These are phyloP conservation scores for Diaporthe vaccinii DNA, from an alignment of 2,329 filamentous ascomycete species.

Conservation along the genomic window DNA sequence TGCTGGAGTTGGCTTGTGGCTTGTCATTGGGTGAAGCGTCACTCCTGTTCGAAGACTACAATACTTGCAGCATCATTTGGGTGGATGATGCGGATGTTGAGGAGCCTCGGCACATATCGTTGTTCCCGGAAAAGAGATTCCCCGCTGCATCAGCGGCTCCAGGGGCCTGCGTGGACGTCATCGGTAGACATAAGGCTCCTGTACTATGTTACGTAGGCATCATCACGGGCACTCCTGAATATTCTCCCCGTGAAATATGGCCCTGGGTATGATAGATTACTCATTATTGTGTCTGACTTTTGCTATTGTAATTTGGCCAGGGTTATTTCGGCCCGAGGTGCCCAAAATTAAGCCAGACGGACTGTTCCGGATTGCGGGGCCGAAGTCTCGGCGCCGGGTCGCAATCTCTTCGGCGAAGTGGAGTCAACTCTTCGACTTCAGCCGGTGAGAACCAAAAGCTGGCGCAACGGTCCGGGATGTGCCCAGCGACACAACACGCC, in stretches of 20 bases:
- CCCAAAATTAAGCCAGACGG: too few relatives aligned
- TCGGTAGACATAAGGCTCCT: not conserved
- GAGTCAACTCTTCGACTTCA: not conserved
- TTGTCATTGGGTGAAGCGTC: not conserved
- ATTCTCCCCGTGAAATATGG: not conserved
- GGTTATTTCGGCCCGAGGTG: not conserved
- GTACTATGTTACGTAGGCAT: not conserved
- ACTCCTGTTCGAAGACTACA: not conserved
- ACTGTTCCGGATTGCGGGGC: not conserved
- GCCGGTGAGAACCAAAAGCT: not conserved
- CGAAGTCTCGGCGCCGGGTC: not conserved
- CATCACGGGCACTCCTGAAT: not conserved
- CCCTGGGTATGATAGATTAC: not conserved
- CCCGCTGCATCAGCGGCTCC: conserved; percentile 15
- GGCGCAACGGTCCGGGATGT: not conserved
- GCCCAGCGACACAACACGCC: not conserved
- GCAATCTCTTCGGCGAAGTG: not conserved
- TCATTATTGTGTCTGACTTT: fast-evolving
- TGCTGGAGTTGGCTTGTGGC: not conserved
- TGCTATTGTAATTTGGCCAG: fast-evolving
- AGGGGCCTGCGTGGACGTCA: not conserved
- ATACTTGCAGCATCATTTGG: not conserved
- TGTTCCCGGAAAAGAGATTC: conserved; percentile 28
- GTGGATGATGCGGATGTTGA: not conserved
- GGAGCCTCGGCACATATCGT: conserved; percentile 3